Base-by-base conservation (phyloP, 768 basidiomycete genomes). In the Lentinula sp. region DNA sequence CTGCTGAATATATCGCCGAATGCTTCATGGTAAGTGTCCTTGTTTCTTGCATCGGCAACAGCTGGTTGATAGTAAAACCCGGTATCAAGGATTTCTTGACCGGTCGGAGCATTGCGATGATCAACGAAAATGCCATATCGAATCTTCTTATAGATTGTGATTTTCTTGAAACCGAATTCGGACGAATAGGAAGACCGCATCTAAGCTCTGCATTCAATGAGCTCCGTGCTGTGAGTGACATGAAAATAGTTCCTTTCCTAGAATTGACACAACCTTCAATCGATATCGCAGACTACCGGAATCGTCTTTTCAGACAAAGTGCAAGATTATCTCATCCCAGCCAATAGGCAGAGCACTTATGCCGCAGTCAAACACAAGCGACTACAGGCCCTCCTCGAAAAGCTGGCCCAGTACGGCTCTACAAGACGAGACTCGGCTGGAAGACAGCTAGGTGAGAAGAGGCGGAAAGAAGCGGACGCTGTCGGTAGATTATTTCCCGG, bases 51-150 rank as follows among this genome's bases (percentile, higher is more conserved):
- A n/a, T 31, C 32, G 37, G n/a, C 18, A 39, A 16, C 18, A 34
- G 23, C 46, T 43, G 34, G 18, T 31, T 15, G 64, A 58, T 51
- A 50, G 62, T 40, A 64, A n/a, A 34, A 6, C 31, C 58, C 51
- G n/a, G 7, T 37, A 10, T 9, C 48, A 65, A 95, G 93, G 83
- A 86, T 61, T 91, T 93, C 71, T 72, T 95, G 69, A 83, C 84
- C 21, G 91, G 91, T 9, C 80, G 86, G 3, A 88, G 88, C 61
- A 83, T 94, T 28, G 75, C 79, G 7, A 81, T 81, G 75, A 84
- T 95, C 78, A 98, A 96, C 67, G 94, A 98, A 67, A 88, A 91
- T 67, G 94, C 91, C 1, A 80, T 97, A 46, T 84, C 88, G 35
- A 96, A 95, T 65, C 81, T 98, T 53, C 76, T 90, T 57, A 83